Evolutionary conservation across 371 early-diverging fungal genomes (phyloP).

Genomic region (Lichtheimia hyalospora): DNA sequence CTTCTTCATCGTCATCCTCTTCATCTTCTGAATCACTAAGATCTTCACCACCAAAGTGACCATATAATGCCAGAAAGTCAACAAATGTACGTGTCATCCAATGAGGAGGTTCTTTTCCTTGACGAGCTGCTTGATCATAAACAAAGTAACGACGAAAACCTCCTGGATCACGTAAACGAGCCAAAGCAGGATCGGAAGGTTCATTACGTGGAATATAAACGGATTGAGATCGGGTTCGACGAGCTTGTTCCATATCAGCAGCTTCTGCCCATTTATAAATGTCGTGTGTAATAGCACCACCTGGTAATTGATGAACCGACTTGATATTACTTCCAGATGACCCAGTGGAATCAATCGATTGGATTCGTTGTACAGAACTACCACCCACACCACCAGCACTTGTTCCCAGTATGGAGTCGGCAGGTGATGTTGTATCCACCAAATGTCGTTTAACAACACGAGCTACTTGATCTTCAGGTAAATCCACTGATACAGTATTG

Average conservation of each 20-base stretch:
- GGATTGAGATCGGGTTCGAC: conserved; percentile 41
- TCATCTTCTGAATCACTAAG: conserved; percentile 43
- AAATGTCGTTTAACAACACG: conserved; percentile 69
- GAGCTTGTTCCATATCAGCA: conserved; percentile 35
- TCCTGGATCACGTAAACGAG: conserved; percentile 72
- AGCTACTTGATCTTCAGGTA: conserved; percentile 68
- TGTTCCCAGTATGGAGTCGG: conserved; percentile 17
- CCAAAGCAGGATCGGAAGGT: conserved; percentile 36
- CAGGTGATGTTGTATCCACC: conserved; percentile 46
- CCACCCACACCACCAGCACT: conserved; percentile 3
- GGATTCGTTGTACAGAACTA: conserved; percentile 19
- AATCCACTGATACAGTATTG: conserved; percentile 44
- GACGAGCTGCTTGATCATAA: conserved; percentile 66
- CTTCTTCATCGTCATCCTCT: conserved; percentile 21
- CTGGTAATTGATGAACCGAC: conserved; percentile 47
- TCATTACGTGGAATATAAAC: conserved; percentile 32
- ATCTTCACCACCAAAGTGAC: conserved; percentile 90
- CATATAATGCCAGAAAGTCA: conserved; percentile 90
- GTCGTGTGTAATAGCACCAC: conserved; percentile 59
- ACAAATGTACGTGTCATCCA: conserved; percentile 87
- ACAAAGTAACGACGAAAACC: conserved; percentile 91
- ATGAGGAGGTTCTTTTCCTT: conserved; percentile 66
- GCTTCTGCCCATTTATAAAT: conserved; percentile 61
- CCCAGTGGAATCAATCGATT: conserved; percentile 6
- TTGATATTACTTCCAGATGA: conserved; percentile 13